phyloP scores from a whole-genome alignment of 73 alveolate species.

The Tetrahymena borealis region DNA sequence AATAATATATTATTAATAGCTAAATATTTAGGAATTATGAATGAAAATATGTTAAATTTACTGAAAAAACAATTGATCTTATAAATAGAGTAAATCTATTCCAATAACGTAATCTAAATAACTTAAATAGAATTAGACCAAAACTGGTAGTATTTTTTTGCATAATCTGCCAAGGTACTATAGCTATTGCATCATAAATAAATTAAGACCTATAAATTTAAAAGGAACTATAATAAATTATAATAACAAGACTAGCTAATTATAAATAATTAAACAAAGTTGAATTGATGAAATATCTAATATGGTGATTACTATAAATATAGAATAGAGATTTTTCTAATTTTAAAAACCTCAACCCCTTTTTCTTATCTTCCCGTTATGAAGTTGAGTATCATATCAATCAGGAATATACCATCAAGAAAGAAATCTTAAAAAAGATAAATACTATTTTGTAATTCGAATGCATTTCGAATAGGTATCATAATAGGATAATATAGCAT shows the following conservation, averaged over 20 bases:
- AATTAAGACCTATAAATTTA: background rate
- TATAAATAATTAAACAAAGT: no score
- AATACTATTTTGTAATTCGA: background rate
- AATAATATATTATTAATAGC: background rate
- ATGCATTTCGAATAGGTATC: background rate
- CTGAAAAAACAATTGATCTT: background rate
- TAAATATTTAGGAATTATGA: background rate
- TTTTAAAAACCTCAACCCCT: background rate
- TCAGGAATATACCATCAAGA: background rate
- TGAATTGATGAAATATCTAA: background rate
- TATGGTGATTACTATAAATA: background rate
- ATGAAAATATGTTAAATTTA: no score
- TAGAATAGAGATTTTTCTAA: background rate
- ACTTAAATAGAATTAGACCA: background rate
- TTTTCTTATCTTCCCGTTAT: background rate
- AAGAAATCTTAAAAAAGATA: background rate
- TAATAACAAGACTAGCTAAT: background rate
- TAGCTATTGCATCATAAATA: background rate
- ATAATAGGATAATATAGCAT: background rate
- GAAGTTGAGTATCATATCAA: background rate
- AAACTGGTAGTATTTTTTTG: background rate
- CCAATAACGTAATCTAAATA: background rate
- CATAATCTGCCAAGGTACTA: background rate
- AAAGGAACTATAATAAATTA: background rate
- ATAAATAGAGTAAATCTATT: background rate